A percentile compares a stretch with the other conserved stretches of the same genome.
Evolutionary conservation across 352 stramenopile genomes (phyloP).

Genomic region (Phytophthora europaea): DNA sequence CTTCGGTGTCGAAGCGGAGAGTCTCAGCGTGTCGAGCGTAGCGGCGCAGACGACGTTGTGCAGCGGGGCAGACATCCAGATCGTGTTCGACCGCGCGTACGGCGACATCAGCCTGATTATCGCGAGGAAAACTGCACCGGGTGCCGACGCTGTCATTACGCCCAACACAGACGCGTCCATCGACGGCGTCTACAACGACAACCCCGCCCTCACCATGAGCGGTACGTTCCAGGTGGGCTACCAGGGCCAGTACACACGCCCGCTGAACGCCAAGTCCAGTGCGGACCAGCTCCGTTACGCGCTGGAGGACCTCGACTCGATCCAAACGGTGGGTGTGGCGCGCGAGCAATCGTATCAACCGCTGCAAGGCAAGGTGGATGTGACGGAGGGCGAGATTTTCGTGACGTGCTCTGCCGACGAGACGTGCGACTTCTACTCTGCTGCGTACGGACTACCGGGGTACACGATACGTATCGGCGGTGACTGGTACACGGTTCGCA

Average conservation of each 20-base stretch:
- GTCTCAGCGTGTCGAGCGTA: slow-evolving; percentile 63
- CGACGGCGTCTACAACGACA: slow-evolving; percentile 67
- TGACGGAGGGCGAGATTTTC: slow-evolving; percentile 64
- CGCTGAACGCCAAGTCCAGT: slow-evolving; percentile 78
- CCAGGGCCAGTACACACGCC: slow-evolving; percentile 61
- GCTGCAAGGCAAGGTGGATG: slow-evolving; percentile 59
- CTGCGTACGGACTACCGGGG: slow-evolving; percentile 64
- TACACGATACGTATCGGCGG: slow-evolving; percentile 61
- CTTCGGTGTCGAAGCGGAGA: slow-evolving; percentile 62
- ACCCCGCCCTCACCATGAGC: slow-evolving; percentile 64
- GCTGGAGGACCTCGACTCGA: slow-evolving; percentile 65
- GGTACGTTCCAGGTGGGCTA: slow-evolving; percentile 86
- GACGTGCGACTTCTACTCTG: slow-evolving; percentile 57
- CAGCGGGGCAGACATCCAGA: slow-evolving; percentile 51
- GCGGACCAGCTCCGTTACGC: slow-evolving; percentile 71
- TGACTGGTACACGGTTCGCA: slow-evolving; percentile 72
- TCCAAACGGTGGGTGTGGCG: slow-evolving; percentile 61
- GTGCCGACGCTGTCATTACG: slow-evolving; percentile 24
- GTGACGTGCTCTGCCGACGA: slow-evolving; percentile 59
- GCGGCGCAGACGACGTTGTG: slow-evolving; percentile 52
- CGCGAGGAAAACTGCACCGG: slow-evolving; percentile 17
- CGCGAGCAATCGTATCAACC: slow-evolving; percentile 55
- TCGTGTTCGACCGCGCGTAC: slow-evolving; percentile 76
- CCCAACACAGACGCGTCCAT: slow-evolving; percentile 48
- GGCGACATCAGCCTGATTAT: slow-evolving; percentile 54